These are phyloP conservation scores for Saccharomycopsis fibuligera DNA, from an alignment of 805 yeast species.

Conservation along the genomic window DNA sequence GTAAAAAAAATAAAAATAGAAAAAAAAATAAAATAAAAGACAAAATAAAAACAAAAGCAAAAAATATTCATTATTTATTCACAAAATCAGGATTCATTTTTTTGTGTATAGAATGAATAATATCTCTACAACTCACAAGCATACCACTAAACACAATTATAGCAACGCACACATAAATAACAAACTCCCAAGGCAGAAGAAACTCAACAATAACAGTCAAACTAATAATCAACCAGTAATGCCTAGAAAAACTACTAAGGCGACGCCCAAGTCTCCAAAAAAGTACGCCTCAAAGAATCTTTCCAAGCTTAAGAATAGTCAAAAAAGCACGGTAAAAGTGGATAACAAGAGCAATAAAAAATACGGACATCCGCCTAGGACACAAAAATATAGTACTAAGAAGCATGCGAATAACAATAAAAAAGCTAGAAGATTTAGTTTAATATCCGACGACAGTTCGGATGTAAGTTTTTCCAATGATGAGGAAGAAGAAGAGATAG, in stretches of 20 bases:
- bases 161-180: too few relatives aligned
- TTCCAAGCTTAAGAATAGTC: background rate
- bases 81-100: too few relatives aligned
- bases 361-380: background rate
- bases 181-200: too few relatives aligned
- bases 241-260: background rate
- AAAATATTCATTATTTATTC: too few relatives aligned
- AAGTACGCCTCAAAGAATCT: background rate
- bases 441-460: conserved; percentile 36
- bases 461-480: conserved; percentile 35
- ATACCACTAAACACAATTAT: too few relatives aligned
- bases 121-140: too few relatives aligned
- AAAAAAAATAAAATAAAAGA: too few relatives aligned
- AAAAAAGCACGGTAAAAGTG: too few relatives aligned
- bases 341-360: background rate
- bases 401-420: conserved; percentile 5
- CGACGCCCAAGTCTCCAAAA: background rate
- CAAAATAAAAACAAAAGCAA: too few relatives aligned
- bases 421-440: conserved; percentile 37
- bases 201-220: background rate
- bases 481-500: conserved; percentile 22
- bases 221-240: background rate
- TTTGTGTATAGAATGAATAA: too few relatives aligned
- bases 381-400: background rate
- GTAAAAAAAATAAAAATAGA: background rate